Evolutionary conservation across 2,329 filamentous ascomycete species (phyloP).

Genomic region (Sporothrix dimorphospora): DNA sequence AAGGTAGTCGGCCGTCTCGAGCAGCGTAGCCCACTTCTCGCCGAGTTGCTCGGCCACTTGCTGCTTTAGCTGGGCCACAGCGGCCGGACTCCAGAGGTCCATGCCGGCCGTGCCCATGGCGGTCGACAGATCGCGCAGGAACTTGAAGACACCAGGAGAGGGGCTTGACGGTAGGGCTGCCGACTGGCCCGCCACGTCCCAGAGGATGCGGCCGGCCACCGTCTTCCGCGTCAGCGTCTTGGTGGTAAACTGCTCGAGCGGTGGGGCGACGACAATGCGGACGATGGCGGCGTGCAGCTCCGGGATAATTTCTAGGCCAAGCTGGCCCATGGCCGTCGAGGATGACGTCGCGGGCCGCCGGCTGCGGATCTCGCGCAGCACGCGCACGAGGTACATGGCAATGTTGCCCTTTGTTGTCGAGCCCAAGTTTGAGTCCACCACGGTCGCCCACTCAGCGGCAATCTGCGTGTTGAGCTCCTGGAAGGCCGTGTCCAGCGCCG

Average conservation of each 20-base stretch:
- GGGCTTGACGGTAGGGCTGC: constrained; percentile 77
- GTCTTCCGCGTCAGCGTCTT: constrained; percentile 48
- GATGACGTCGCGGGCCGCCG: constrained; percentile 52
- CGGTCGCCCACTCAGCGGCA: constrained; percentile 51
- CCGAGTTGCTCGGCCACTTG: constrained; percentile 55
- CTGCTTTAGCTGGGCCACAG: constrained; percentile 66
- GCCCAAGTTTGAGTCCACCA: constrained; percentile 47
- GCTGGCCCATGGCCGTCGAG: constrained; percentile 46
- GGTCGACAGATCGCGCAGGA: constrained; percentile 66
- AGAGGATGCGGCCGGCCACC: constrained; percentile 68
- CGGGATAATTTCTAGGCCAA: constrained; percentile 65
- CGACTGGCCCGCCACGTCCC: constrained; percentile 85
- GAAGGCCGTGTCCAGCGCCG: constrained; percentile 42
- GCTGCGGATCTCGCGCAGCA: constrained; percentile 73
- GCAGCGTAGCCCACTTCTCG: constrained; percentile 50
- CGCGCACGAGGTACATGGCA: constrained; percentile 70
- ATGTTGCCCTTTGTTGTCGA: constrained; percentile 55
- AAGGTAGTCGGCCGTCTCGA: constrained; percentile 40
- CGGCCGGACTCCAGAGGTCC: constrained; percentile 79
- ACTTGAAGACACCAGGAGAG: constrained; percentile 72
- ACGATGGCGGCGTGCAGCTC: constrained; percentile 67
- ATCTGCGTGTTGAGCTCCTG: constrained; percentile 60
- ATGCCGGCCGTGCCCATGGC: constrained; percentile 71
- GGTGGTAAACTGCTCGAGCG: constrained; percentile 54
- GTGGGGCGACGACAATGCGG: constrained; percentile 51